Conservation (phyloP, 2,329 filamentous ascomycete species). For the Uncinocarpus reesii region DNA sequence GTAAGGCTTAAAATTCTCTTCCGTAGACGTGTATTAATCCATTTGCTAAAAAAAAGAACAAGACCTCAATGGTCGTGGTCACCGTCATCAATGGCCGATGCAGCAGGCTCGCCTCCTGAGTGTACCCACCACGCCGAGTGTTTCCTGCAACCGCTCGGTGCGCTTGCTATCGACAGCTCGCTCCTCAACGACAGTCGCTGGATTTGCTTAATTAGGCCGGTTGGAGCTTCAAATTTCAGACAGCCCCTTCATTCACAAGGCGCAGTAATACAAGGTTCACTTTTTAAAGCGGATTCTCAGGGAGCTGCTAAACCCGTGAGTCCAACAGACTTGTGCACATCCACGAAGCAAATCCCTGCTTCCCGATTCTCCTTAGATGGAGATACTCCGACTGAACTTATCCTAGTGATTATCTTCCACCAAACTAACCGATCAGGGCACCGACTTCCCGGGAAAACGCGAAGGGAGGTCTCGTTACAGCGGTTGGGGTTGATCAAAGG, state of each 20-base stretch:
- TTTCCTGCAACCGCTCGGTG: neutral
- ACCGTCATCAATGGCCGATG: conserved; percentile 5
- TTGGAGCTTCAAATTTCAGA: conserved; percentile 3
- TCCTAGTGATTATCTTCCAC: conserved; percentile 7
- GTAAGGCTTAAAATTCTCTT: neutral
- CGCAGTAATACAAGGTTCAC: conserved; percentile 12
- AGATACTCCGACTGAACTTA: conserved; percentile 10
- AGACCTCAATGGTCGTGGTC: neutral
- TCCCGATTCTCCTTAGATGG: conserved; percentile 2
- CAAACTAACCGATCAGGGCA: neutral
- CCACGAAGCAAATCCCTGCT: conserved; percentile 1
- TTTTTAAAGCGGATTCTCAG: conserved; percentile 1
- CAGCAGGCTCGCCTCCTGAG: neutral
- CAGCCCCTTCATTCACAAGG: neutral
- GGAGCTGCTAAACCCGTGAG: conserved; percentile 1
- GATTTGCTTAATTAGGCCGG: conserved; percentile 8
- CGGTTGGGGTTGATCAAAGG: too few relatives aligned
- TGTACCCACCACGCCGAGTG: conserved; percentile 7
- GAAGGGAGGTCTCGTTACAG: neutral
- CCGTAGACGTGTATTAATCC: conserved; percentile 10
- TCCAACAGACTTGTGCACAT: conserved; percentile 6
- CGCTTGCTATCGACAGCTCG: conserved; percentile 1
- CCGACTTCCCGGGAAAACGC: neutral
- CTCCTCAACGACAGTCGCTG: neutral
- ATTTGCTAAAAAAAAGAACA: conserved; percentile 10